Base-by-base conservation (phyloP, 768 basidiomycete genomes). In the Pleurotus djamor region DNA sequence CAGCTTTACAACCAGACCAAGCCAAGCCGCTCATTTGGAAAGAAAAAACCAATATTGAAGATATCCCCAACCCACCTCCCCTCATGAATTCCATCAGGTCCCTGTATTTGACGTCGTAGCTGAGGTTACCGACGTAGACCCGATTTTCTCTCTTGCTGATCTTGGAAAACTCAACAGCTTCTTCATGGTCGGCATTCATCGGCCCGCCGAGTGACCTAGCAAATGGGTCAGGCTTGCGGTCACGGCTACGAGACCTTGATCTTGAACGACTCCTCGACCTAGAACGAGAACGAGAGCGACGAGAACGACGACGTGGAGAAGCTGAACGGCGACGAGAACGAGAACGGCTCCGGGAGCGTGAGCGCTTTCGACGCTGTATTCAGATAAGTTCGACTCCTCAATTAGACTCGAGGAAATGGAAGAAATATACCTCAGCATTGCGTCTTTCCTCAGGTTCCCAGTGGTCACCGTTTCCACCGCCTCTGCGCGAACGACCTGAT, bases 81-180 rank as follows among this genome's bases (percentile, higher is more conserved):
- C 92, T 85, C 94, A 97, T 96, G 74, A 97, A 98, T 87, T 98
- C 94, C 86, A 96, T 94, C 76, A 99, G 83, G 81, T 98, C 97
- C 77, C 94, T 86, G 79, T 96, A 98, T 79, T 90, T 96, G 87
- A 95, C 93, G 74, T 96, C 93, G 82, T 98, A 99, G 72, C 92
- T 94, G 76, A 99, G 86, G 75, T 99, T 99, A 71, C 97, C 96
- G 74, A 98, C 94, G 69, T 99, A 99, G 68, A 98, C 94, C 67
- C 96, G 84, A 74, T 98, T 94, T 83, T 98, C 97, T 78, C 93
- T 86, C 84, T 96, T 94, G 89, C 92, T 94, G 70, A 89, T 84
- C 74, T 97, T 96, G 69, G 94, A 87, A 67, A 98, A 96, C 72
- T 96, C 96, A 67, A 88, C 87, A 13, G 96, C 96, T 69, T 97